These are phyloP conservation scores for Podaxis pistillaris DNA, from an alignment of 768 basidiomycete genomes.

Conservation along the genomic window DNA sequence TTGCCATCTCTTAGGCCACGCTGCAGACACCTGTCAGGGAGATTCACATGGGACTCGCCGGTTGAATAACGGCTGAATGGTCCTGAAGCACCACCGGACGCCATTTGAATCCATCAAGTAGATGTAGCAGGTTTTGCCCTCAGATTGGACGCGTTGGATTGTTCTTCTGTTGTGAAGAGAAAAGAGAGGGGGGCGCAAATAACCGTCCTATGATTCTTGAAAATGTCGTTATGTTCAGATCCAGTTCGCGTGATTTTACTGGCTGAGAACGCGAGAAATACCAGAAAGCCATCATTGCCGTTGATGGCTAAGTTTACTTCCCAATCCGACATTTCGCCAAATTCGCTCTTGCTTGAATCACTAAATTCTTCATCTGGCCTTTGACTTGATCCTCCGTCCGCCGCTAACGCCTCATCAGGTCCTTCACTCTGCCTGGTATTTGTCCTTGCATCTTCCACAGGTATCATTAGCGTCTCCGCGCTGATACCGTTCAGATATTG, in stretches of 20 bases:
- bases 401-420: no score
- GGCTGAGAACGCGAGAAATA: constrained; percentile 11
- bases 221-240: neutral
- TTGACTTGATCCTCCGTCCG: no score
- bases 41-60: neutral
- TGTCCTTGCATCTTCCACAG: no score
- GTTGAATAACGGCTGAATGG: neutral
- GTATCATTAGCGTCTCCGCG: no score
- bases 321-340: no score
- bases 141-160: neutral
- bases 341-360: no score
- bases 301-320: neutral
- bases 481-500: no score
- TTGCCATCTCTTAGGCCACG: no score
- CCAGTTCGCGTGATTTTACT: neutral
- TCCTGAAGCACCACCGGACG: neutral
- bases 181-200: constrained; percentile 1
- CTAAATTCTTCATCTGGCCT: no score
- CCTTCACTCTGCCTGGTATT: no score
- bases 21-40: no score
- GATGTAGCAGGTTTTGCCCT: neutral
- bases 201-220: constrained; percentile 1
- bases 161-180: neutral
- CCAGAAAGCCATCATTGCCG: constrained; percentile 2
- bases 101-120: neutral